These are phyloP conservation scores for Trametes cubensis DNA, from an alignment of 768 basidiomycete genomes.

Conservation along the genomic window DNA sequence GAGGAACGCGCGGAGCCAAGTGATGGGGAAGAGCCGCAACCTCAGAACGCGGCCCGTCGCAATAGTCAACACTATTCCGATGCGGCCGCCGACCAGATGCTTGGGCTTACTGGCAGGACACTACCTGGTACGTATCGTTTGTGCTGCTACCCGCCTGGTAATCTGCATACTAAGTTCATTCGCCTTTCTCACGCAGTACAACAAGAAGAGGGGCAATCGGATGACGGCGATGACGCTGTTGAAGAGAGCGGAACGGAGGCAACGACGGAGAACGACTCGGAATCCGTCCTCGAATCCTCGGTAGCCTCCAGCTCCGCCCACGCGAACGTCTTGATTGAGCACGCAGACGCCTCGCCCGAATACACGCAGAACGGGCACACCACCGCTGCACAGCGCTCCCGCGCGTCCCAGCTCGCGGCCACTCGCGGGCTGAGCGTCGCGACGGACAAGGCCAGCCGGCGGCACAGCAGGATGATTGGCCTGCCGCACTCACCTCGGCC, in stretches of 20 bases:
- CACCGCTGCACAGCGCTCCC: constrained; percentile 37
- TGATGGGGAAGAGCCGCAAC: constrained; percentile 23
- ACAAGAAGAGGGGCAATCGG: constrained; percentile 64
- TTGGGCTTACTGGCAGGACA: constrained; percentile 74
- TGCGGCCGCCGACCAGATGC: constrained; percentile 78
- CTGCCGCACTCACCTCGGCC: constrained; percentile 52
- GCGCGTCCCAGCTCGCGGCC: constrained; percentile 64
- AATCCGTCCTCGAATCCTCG: constrained; percentile 31
- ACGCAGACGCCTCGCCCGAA: constrained; percentile 25
- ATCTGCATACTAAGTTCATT: constrained; percentile 25
- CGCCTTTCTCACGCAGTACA: constrained; percentile 27
- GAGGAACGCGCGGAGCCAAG: constrained; percentile 26
- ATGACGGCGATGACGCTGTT: constrained; percentile 68
- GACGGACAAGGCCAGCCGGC: constrained; percentile 54
- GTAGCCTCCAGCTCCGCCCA: constrained; percentile 27
- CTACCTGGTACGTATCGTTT: constrained; percentile 56
- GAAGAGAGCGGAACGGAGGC: constrained; percentile 76
- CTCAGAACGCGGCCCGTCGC: constrained; percentile 55
- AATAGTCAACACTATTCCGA: constrained; percentile 87
- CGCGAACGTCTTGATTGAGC: constrained; percentile 16
- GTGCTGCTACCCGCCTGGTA: constrained; percentile 1
- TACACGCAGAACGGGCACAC: constrained; percentile 37
- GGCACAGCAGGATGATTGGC: constrained; percentile 66
- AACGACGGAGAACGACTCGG: constrained; percentile 32
- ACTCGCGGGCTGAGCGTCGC: constrained; percentile 72